Evolutionary conservation across 352 stramenopile species (phyloP).

Genomic region (Pythium periplocum): DNA sequence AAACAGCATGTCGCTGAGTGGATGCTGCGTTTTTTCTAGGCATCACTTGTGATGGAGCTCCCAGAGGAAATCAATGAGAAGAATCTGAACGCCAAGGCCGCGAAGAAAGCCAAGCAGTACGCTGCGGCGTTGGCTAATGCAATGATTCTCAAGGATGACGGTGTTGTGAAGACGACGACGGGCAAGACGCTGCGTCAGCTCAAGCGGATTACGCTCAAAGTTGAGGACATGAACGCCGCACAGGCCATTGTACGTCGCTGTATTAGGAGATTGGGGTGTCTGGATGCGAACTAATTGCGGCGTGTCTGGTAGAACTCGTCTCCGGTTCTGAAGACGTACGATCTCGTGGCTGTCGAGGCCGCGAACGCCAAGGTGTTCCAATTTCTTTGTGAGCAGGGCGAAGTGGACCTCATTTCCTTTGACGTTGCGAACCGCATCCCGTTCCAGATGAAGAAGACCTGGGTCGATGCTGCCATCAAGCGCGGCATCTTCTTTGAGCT

Average conservation of each 20-base stretch:
- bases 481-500: conserved; percentile 76
- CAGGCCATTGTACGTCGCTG: conserved; percentile 46
- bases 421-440: conserved; percentile 73
- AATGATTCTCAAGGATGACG: conserved; percentile 32
- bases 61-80: conserved; percentile 27
- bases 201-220: conserved; percentile 68
- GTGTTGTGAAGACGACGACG: conserved; percentile 15
- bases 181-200: conserved; percentile 41
- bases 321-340: conserved; percentile 57
- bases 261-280: neutral
- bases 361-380: conserved; percentile 71
- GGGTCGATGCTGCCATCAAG: conserved; percentile 65
- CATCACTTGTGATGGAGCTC: conserved; percentile 22
- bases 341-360: conserved; percentile 71
- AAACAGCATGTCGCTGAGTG: neutral
- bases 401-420: conserved; percentile 81
- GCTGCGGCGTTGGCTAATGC: conserved; percentile 30
- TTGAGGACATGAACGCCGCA: conserved; percentile 61
- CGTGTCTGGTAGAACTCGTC: conserved; percentile 35
- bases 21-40: conserved; percentile 9
- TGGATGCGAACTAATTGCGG: neutral
- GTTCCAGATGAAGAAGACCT: conserved; percentile 73
- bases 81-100: conserved; percentile 22
- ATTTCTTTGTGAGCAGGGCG: conserved; percentile 71
- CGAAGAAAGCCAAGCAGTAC: conserved; percentile 72